These are phyloP conservation scores for Candida anglica DNA, from an alignment of 805 yeast species.

Conservation along the genomic window DNA sequence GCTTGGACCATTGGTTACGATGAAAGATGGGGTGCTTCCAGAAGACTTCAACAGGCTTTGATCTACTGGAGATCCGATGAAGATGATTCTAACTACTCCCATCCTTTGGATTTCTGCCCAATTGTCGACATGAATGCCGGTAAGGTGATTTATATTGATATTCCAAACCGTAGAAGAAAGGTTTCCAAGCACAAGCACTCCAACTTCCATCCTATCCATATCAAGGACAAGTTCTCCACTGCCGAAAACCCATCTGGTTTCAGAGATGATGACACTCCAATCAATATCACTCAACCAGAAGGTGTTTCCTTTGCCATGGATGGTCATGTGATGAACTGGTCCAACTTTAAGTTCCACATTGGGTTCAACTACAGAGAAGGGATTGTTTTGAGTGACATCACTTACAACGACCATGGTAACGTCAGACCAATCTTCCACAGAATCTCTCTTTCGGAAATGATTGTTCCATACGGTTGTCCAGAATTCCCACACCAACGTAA, in stretches of 20 bases:
- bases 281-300: slow-evolving; percentile 72
- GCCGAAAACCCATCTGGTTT: slow-evolving; percentile 42
- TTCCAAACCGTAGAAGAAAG: slow-evolving; percentile 71
- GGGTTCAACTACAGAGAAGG: slow-evolving; percentile 88
- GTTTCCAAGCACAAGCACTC: slow-evolving; percentile 65
- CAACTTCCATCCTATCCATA: slow-evolving; percentile 64
- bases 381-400: slow-evolving; percentile 68
- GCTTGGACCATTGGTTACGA: slow-evolving; percentile 72
- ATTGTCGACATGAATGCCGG: slow-evolving; percentile 69
- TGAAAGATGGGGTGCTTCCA: slow-evolving; percentile 73
- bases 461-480: slow-evolving; percentile 81
- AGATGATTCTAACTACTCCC: slow-evolving; percentile 73
- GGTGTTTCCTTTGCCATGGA: slow-evolving; percentile 75
- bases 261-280: slow-evolving; percentile 64
- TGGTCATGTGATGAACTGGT: slow-evolving; percentile 71
- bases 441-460: slow-evolving; percentile 75
- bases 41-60: slow-evolving; percentile 76
- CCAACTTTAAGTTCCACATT: slow-evolving; percentile 71
- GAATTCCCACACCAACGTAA: slow-evolving; percentile 79
- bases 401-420: slow-evolving; percentile 72
- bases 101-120: slow-evolving; percentile 80
- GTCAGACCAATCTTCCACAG: slow-evolving; percentile 75
- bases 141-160: slow-evolving; percentile 70
- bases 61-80: slow-evolving; percentile 73
- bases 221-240: slow-evolving; percentile 56